Base-by-base conservation (phyloP, 2,329 filamentous ascomycete species). In the Talaromyces piceae region DNA sequence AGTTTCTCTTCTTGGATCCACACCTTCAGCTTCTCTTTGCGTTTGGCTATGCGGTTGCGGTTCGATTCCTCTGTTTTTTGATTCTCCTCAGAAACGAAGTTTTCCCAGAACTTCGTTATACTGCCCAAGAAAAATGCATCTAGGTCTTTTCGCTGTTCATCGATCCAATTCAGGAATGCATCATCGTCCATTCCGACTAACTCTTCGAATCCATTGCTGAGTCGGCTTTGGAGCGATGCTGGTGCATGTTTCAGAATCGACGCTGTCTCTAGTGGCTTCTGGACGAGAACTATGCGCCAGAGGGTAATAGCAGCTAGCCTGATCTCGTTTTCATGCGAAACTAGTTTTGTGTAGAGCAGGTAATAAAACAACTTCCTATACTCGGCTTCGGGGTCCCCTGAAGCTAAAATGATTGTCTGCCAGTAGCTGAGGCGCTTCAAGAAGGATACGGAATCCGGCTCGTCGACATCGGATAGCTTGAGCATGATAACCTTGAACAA, bases 341-440 rank as follows among this genome's bases (percentile, higher is more conserved):
- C 82, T 30, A 97, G 76, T 65, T 94, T 95, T 6, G 84, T 84
- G 65, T 97, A 98, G 3, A 98, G 81, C 54, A 96, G 82, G 62
- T 95, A 97, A 76, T 90, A 96, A 39, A 97, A 81, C 28, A 96
- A 77, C 56, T 86, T 86, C 61, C 96, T 79, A 62, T 88, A 87
- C 8, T 88, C 84, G n/a, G 87, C 82, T 41, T 95, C 89, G 5
- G 80, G 77, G 3, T 87, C 86, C 13, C 93, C 82, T 3, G 85
- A 82, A 2, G 84, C 84, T 13, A 98, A 74, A 13, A 98, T 82
- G 16, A 95, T 87, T 18, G 88, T 90, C 66, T 97, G 93, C 93
- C 93, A 98, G 67, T 96, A 97, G 0, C 88, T 82, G 60, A 98
- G 81, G 63, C 90, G 91, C 54, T 88, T 80, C 67, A 98, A 80